Evolutionary conservation across 495 filamentous ascomycete genomes (phyloP), one percentile per base, ranked within the genome.

Genomic region (Hypoxylon subgilvum): DNA sequence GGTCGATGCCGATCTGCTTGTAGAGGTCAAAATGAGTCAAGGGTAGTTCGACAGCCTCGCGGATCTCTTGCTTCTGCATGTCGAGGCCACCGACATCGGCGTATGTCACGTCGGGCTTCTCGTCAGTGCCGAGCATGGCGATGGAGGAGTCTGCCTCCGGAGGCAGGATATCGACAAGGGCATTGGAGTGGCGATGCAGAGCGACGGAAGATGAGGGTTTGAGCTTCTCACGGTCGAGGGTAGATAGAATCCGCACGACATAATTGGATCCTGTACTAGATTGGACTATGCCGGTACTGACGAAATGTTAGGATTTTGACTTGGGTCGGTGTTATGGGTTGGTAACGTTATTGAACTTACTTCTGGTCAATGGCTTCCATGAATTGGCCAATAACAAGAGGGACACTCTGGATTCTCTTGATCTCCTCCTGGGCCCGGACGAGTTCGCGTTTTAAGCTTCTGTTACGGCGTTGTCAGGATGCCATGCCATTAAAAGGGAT

Each of bases 331-430:
- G 43, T 22, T 35, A 17, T 2, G 30, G 4, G 1, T 22, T n/a
- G 10, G 36, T 16, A 10, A 40, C 9, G 21, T 16, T 28, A 48
- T 34, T 39, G 16, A 10, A 18, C 82, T 74, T 83, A 97, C 92
- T 97, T 98, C 72, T 98, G 95, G 75, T 98, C 94, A 66, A 98
- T 98, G 44, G 94, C 94, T 76, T 98, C 94, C 94, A 98, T 98
- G 73, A 98, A 98, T 77, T 98, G 94, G 41, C 94, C 94, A 72
- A 98, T 98, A 51, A 98, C 94, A 64, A 98, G 74, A 2, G 94
- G 94, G 23, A 98, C 94, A 74, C 91, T 96, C 74, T 98, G 94
- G 72, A 98, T 98, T 57, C 94, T 86, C 80, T 98, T 98, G 77
- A 98, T 98, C 79, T 98, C 94, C 74, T 98, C 94, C 73, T 98